Evolutionary conservation across 371 early-diverging fungal species (phyloP), one percentile per base, ranked within the genome.

Genomic region (Rhizopus microsporus): DNA sequence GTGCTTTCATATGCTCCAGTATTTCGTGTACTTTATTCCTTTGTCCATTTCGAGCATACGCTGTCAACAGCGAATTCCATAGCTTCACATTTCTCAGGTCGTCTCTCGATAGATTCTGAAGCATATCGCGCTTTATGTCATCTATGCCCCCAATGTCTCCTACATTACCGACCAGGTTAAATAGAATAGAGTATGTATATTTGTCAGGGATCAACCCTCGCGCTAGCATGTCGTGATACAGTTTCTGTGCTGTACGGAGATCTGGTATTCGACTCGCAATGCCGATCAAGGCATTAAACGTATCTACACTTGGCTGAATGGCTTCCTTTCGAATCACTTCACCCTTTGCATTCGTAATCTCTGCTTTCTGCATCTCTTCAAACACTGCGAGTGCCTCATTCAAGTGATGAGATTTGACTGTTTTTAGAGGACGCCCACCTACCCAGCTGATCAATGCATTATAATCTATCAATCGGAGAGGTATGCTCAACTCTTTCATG

Each of bases 201-300:
- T 30, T 57, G 32, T 80, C 75, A 0, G 80, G 73, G 12, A 57
- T 54, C 5, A 80, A 43, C 3, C 51, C 65, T 30, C 66, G 64
- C 4, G 80, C 71, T 10, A 72, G 34, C 76, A 80, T 76, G 13
- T 72, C 73, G 43, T 76, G 69, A 62, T 80, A 80, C 12, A 80
- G 59, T 17, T 71, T 74, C 44, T 80, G 76, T 10, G 80, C 74
- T 32, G 73, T 74, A 5, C 69, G 57, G 6, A 74, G 44, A 44
- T 80, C 80, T n/a, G 62, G 55, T 1, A 72, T 37, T 38, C 71
- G 62, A 1, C 72, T 66, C 37, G 80, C 80, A 40, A 76, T 69
- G 34, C 71, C 63, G 44, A 80, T 76, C 5, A 80, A 53, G 3
- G 66, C 72, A 42, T 80, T 80, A 50, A 69, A 76, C 0, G 72